These are phyloP conservation scores for Penicillium longicatenatum DNA, from an alignment of 495 filamentous ascomycete species.

Conservation along the genomic window DNA sequence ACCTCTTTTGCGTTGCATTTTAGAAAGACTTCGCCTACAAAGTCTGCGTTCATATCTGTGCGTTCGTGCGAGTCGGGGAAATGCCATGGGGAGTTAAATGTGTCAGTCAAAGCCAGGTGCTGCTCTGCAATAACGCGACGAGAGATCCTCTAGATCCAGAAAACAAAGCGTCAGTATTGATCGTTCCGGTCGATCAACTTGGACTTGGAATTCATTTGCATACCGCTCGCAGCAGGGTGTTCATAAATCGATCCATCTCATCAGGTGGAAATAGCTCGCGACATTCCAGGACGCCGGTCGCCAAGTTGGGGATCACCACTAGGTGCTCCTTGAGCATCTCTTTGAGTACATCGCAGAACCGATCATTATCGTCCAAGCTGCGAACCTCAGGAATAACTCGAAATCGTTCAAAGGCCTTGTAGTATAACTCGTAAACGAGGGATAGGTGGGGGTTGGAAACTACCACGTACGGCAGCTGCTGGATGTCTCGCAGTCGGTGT, in stretches of 20 bases:
- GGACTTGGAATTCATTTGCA: conserved; percentile 21
- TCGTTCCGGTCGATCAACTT: background rate
- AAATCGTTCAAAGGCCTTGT: conserved; percentile 88
- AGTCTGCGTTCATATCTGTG: conserved; percentile 70
- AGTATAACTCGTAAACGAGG: conserved; percentile 95
- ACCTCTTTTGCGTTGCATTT: conserved; percentile 92
- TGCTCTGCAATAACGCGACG: conserved; percentile 97
- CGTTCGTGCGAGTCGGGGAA: conserved; percentile 74
- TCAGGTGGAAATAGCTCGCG: conserved; percentile 74
- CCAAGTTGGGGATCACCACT: conserved; percentile 88
- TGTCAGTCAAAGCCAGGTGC: conserved; percentile 94
- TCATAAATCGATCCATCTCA: conserved; percentile 92
- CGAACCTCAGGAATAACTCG: conserved; percentile 81
- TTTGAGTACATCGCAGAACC: conserved; percentile 78
- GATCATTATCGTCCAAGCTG: conserved; percentile 87
- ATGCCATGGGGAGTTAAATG: conserved; percentile 90
- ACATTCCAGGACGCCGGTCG: conserved; percentile 91
- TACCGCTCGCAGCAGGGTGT: conserved; percentile 87
- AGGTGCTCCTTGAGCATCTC: conserved; percentile 83
- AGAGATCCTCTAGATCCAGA: conserved; percentile 71
- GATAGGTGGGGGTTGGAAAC: conserved; percentile 93
- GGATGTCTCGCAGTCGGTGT: conserved; percentile 95
- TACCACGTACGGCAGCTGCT: conserved; percentile 92
- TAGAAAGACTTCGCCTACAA: conserved; percentile 94
- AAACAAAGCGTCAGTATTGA: background rate